Conservation (phyloP, 108 stramenopile species). For the Nannochloropsis gaditana region DNA sequence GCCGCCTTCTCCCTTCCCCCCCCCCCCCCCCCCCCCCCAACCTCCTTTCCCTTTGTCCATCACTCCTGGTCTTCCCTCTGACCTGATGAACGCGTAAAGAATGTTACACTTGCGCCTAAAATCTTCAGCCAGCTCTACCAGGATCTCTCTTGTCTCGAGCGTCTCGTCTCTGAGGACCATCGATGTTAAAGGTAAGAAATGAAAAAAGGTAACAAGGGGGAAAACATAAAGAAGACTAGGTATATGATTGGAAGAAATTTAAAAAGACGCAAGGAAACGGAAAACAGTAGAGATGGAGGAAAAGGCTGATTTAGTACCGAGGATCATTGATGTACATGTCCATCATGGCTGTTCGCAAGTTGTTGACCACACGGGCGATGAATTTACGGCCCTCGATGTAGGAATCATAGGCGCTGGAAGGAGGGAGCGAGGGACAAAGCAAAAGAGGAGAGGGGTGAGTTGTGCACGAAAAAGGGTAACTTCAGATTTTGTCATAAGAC, state of each 20-base stretch:
- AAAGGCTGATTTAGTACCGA: not conserved
- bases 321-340: constrained; percentile 5
- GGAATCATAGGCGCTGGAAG: not conserved
- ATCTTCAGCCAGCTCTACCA: not conserved
- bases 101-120: not conserved
- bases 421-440: not conserved
- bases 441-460: no score
- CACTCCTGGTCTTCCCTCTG: no score
- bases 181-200: not conserved
- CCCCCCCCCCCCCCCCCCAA: not conserved
- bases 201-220: not conserved
- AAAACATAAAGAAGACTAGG: not conserved
- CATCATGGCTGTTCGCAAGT: not conserved
- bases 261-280: not conserved
- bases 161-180: not conserved
- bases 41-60: not conserved
- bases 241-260: not conserved
- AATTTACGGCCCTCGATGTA: not conserved
- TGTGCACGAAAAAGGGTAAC: no score
- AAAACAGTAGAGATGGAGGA: not conserved
- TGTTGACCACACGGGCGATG: not conserved
- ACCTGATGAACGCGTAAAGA: not conserved
- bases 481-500: no score
- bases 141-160: not conserved
- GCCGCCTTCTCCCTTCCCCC: not conserved